These are phyloP conservation scores for Hansfordia pulvinata DNA, from an alignment of 2,329 filamentous ascomycete genomes.

Conservation along the genomic window DNA sequence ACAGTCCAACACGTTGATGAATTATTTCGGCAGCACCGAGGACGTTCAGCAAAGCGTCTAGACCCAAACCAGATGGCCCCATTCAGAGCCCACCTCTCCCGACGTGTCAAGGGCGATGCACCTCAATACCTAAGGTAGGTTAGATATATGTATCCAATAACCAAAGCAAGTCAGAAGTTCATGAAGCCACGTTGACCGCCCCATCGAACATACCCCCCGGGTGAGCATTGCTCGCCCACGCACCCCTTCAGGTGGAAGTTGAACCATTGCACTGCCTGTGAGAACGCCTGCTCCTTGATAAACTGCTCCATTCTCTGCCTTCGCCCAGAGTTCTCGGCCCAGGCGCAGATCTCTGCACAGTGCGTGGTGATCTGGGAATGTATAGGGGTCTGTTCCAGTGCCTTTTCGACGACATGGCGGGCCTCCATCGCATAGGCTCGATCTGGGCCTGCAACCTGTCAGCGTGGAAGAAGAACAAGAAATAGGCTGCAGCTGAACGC, in stretches of 20 bases:
- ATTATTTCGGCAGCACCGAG: slow-evolving; percentile 35
- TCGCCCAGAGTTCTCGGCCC: background rate
- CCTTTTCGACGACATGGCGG: slow-evolving; percentile 29
- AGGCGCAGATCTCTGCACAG: slow-evolving; percentile 1
- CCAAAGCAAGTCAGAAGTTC: no score
- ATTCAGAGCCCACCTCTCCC: no score
- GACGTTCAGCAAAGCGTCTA: slow-evolving; percentile 1
- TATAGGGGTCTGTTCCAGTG: slow-evolving; percentile 24
- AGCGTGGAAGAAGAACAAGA: no score
- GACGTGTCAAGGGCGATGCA: no score
- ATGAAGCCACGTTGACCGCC: no score
- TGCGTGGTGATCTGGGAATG: slow-evolving; percentile 3
- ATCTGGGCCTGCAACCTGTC: no score
- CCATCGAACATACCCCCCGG: no score
- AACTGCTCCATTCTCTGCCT: background rate
- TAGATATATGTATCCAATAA: no score
- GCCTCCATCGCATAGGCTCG: slow-evolving; percentile 29
- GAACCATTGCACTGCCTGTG: slow-evolving; percentile 5
- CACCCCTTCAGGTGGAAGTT: background rate
- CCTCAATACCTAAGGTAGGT: no score
- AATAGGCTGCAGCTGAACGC: no score
- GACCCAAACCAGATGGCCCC: no score
- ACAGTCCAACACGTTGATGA: slow-evolving; percentile 40
- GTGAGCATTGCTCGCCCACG: no score
- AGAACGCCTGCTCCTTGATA: slow-evolving; percentile 4